Conservation (phyloP, 139 green algal genomes). For the Zygnema circumcarinatum region DNA sequence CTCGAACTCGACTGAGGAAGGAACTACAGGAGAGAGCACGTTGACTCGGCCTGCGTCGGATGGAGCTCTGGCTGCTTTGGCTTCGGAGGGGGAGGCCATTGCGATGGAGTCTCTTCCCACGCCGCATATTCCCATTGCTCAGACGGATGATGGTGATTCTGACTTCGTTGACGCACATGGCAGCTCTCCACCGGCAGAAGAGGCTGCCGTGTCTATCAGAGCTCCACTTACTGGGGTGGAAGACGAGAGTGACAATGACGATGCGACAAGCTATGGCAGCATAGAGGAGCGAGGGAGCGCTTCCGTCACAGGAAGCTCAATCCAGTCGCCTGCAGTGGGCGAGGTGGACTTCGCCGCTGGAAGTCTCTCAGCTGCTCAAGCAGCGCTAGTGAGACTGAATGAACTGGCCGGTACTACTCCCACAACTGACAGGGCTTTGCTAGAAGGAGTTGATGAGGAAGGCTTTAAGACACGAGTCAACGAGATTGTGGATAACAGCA, state of each 20-base stretch:
- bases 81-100: neutral
- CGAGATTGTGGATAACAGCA: constrained; percentile 16
- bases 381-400: constrained; percentile 2
- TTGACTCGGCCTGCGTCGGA: neutral
- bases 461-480: constrained; percentile 25
- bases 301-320: neutral
- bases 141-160: neutral
- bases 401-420: neutral
- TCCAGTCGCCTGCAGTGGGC: neutral
- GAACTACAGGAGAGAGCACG: no score
- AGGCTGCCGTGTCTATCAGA: constrained; percentile 18
- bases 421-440: constrained; percentile 10
- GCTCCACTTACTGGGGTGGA: constrained; percentile 23
- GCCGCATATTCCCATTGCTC: no score
- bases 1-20: no score
- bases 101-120: neutral
- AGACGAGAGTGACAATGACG: neutral
- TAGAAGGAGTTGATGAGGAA: constrained; percentile 42
- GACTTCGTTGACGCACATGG: neutral
- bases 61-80: neutral
- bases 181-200: neutral
- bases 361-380: constrained; percentile 26
- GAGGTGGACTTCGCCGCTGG: neutral
- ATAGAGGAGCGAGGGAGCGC: neutral
- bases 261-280: constrained; percentile 25